Base-by-base conservation (phyloP, 345 rosid species). In the Aquilaria yunnanensis region DNA sequence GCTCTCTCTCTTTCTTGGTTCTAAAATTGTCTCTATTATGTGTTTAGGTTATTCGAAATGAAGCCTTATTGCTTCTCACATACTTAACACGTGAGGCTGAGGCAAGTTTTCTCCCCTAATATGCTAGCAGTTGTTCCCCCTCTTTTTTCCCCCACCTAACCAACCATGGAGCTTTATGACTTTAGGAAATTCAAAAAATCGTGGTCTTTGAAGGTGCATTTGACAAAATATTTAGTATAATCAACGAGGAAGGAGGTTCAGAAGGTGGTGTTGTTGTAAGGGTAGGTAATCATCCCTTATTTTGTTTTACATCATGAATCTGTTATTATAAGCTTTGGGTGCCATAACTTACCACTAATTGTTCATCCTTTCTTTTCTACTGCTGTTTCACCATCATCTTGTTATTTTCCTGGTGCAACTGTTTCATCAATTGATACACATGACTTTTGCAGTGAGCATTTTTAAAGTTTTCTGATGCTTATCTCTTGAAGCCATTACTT, bases 211-310 rank as follows among this genome's bases (percentile, higher is more conserved):
- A 91, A 84, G 96, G 96, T 66, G 96, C 93, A 56, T 88, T 86
- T 67, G 97, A 91, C 78, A 91, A 91, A 69, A 85, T 88, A 8
- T 91, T 91, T 75, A 81, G 96, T 74, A 91, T 91, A 63, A 81
- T 91, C 46, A 86, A 74, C 70, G 96, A 90, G 72, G 97, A 91
- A 81, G 97, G 97, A 13, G 96, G 87, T 12, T 81, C 97, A 41
- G 97, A 91, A 61, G 97, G 97, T 48, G 97, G 91, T 68, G 93
- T 91, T 59, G 96, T 91, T 63, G 97, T 91, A 72, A 96, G 88
- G 96, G 97, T 90, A 65, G 73, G 41, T 70, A 37, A 32, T 63
- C 56, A 12, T 32, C 14, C 23, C 41, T 33, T 46, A 12, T 49
- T 14, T 33, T 51, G 10, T 6, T 31, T 43, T 11, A 14, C 16